These are phyloP conservation scores for Raphidocelis subcapitata DNA, from an alignment of 139 green algal species.

Conservation along the genomic window DNA sequence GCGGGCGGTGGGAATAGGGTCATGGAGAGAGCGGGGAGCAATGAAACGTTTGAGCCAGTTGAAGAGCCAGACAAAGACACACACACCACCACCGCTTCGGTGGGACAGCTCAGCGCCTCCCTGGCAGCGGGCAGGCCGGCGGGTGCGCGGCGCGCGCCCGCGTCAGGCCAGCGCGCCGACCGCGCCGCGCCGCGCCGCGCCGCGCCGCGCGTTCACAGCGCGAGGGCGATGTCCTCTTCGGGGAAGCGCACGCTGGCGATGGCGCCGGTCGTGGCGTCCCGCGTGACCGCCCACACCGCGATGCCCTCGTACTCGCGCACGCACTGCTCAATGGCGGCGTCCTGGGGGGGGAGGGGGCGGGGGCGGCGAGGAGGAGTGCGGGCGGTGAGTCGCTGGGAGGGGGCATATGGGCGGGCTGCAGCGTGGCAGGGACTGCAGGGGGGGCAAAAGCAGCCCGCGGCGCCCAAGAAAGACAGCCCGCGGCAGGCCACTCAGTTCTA, in stretches of 20 bases:
- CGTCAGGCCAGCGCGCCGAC: no score
- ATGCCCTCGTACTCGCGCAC: slow-evolving; percentile 72
- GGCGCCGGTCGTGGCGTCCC: slow-evolving; percentile 28
- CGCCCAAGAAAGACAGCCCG: not conserved
- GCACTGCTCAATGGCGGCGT: slow-evolving; percentile 58
- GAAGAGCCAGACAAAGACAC: not conserved
- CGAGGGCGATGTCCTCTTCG: slow-evolving; percentile 31
- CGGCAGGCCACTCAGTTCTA: no score
- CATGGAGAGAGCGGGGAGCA: no score
- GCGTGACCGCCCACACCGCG: slow-evolving; percentile 58
- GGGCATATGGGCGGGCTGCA: not conserved
- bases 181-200: no score
- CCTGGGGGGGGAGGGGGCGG: slow-evolving; percentile 28
- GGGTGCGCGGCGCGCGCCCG: no score
- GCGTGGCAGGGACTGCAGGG: not conserved
- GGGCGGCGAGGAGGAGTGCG: not conserved
- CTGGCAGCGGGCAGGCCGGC: no score
- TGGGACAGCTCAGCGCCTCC: no score
- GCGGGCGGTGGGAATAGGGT: no score
- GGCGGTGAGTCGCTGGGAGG: not conserved
- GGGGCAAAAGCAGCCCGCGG: not conserved
- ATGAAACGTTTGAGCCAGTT: no score
- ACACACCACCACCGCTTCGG: no score
- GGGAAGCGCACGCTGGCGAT: slow-evolving; percentile 43
- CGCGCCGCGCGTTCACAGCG: not conserved